Base-by-base conservation (phyloP, 169 alveolate genomes). In the Miamiensis avidus region DNA sequence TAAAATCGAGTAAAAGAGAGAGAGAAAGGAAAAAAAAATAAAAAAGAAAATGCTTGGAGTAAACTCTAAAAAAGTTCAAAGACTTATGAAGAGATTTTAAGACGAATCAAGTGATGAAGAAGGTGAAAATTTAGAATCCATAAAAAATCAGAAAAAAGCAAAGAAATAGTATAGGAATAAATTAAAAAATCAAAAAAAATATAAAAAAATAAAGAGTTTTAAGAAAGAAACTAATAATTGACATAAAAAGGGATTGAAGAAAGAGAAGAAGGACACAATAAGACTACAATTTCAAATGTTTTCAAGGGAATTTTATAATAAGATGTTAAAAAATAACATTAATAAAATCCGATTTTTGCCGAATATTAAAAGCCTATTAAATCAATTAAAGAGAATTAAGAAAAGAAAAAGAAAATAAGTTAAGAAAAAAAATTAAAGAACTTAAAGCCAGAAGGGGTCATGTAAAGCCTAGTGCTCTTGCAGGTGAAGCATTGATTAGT, bases 391-490 rank as follows among this genome's bases (percentile, higher is more conserved):
- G 31, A 64, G 84, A 79, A 79, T 0, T 79, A 0, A 79, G 76
- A 79, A 49, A 65, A 79, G 74, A 79, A n/a, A 79, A 74, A 79
- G 84, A 79, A 79, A 79, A 49, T 29, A 25, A 11, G 28, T n/a
- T 79, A 34, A 79, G 65, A 79, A 79, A 79, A 72, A 79, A 79
- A 49, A 79, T 79, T 28, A 64, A 79, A 65, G 84, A 79, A 64
- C 76, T 79, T 16, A 79, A 79, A 65, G 84, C 65, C 32, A 79
- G 76, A 79, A 79, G 84, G 64, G 84, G 84, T 26, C 84, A 79
- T 64, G 84, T 79, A 34, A 28, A 34, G 25, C 84, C 84, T 0
- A 34, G 65, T 27, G 65, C 26, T 29, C 34, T 69, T 65, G 31
- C 84, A 49, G 84, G 65, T 49, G 84, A 74, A 34, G 74, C 76